Base-by-base conservation (phyloP, 768 basidiomycete species). In the Leccinum subgranulosum region DNA sequence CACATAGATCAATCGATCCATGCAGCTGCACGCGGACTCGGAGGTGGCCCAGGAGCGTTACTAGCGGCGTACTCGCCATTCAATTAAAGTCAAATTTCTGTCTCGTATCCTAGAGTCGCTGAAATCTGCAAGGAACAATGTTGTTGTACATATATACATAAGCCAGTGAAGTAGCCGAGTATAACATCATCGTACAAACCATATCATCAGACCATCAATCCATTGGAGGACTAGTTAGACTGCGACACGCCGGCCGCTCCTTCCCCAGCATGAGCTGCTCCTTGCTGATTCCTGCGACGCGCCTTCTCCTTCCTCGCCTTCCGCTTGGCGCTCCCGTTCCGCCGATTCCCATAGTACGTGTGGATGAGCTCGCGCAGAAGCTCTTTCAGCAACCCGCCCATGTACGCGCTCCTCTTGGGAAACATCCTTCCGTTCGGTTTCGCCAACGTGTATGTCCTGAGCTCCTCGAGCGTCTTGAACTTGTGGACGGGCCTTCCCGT, bases 351-450 rank as follows among this genome's bases (percentile, higher is more conserved):
- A 27, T 54, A 58, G 53, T 64, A 67, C 4, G 61, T 61, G 10
- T 59, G 49, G 31, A 62, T 14, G 43, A 70, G 63, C 55, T 61
- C 66, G 21, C 73, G 66, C 23, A 74, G 49, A 17, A 72, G 52
- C n/a, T 63, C 59, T 3, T 60, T 62, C 31, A 75, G 64, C 6
- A 75, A 63, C 28, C 74, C 67, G 23, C 74, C 72, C 6, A 61
- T 59, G 33, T 60, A 55, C 12, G 67, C 70, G 23, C 60, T 58
- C 46, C 70, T 43, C n/a, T 62, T 68, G 1, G 72, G 74, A 21
- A 75, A 69, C 56, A 59, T 69, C 14, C 39, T 39, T n/a, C 36
- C 62, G 66, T 10, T 39, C 21, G 11, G 50, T 64, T 17, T 2
- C 39, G 9, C 2, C 14, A 15, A 56, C 0, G 71, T 74, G 34